Percentiles rank a stretch among this genome's conserved stretches.
phyloP scores from a whole-genome alignment of 768 basidiomycete species.

The Leccinellum luteum region DNA sequence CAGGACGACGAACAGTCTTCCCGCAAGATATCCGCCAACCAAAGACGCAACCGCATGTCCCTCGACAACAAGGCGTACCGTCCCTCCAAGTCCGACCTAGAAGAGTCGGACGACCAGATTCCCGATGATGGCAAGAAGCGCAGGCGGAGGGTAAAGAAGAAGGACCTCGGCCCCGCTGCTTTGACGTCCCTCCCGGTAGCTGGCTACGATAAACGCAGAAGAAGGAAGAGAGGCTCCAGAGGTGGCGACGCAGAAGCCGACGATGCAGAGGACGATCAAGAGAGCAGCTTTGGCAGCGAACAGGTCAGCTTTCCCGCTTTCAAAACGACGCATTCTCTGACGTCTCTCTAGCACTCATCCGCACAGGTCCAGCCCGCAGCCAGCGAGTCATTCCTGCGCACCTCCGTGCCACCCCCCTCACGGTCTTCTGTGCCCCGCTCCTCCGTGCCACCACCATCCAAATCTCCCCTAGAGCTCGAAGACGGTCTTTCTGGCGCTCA shows the following conservation, averaged over 20 bases:
- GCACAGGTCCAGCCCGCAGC: constrained; percentile 33
- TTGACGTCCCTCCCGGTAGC: constrained; percentile 68
- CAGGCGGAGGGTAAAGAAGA: constrained; percentile 49
- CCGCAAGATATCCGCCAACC: constrained; percentile 33
- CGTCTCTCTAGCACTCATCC: constrained; percentile 21
- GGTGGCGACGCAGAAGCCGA: constrained; percentile 34
- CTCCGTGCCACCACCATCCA: constrained; percentile 42
- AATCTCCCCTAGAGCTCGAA: constrained; percentile 10
- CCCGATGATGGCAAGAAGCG: constrained; percentile 52
- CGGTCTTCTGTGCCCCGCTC: constrained; percentile 37
- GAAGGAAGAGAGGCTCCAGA: constrained; percentile 50
- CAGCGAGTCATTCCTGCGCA: constrained; percentile 32
- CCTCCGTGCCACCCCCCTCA: constrained; percentile 38
- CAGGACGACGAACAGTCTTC: constrained; percentile 27
- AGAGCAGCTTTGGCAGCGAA: constrained; percentile 35
- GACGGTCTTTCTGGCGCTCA: constrained; percentile 40
- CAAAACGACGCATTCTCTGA: constrained; percentile 7
- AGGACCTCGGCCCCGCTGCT: constrained; percentile 50
- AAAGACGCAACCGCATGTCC: constrained; percentile 63
- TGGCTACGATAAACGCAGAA: constrained; percentile 58
- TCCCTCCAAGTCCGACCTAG: constrained; percentile 62
- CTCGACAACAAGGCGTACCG: constrained; percentile 81
- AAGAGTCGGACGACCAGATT: constrained; percentile 62
- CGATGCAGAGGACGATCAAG: constrained; percentile 51
- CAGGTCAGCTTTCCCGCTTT: constrained; percentile 38